Base-by-base conservation (phyloP, 2,329 filamentous ascomycete species). In the Pseudogymnoascus sp. region DNA sequence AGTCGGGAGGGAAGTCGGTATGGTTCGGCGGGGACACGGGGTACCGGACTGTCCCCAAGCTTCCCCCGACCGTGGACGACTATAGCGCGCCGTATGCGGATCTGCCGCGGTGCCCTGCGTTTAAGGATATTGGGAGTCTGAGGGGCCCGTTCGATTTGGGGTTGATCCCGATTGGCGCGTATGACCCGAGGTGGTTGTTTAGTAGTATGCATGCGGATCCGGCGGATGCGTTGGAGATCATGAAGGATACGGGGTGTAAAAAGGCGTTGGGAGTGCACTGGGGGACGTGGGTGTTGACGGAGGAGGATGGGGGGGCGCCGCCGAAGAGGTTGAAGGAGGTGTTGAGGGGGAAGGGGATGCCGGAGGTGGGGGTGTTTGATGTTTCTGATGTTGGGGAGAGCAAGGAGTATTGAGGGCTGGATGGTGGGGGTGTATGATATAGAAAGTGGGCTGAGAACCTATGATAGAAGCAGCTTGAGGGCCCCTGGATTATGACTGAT, bases 1-100 rank as follows among this genome's bases (percentile, higher is more conserved):
- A 82, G 31, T 90, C 88, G 0, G 88, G 86, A 3, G 85, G 83
- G 17, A 88, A 87, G 70, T 91, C 87, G n/a, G 84, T 96, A 42
- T 96, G 87, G 80, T 97, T 97, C 74, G 91, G 78, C 67, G 91
- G 91, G 66, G 93, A 97, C 77, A 97, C 93, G 1, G 93, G 93
- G 44, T 97, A 97, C 76, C 86, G 93, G 66, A 77, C 84, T 6
- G 90, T 97, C 0, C 87, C 89, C 2, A 77, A 83, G 62, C 72
- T 90, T 0, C 82, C 87, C 0, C 76, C 80, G 4, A 82, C 76
- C 26, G 71, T 80, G 64, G 89, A 96, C 73, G 91, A 96, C 77
- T 91, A 91, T 73, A 83, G 81, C 6, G 78, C 84, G 0, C 83
- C 87, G 64, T 86, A 87, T 69, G 79, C 86, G 15, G 79, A 87